Evolutionary conservation across 2,329 filamentous ascomycete species (phyloP).

Genomic region (Fusarium siculi): DNA sequence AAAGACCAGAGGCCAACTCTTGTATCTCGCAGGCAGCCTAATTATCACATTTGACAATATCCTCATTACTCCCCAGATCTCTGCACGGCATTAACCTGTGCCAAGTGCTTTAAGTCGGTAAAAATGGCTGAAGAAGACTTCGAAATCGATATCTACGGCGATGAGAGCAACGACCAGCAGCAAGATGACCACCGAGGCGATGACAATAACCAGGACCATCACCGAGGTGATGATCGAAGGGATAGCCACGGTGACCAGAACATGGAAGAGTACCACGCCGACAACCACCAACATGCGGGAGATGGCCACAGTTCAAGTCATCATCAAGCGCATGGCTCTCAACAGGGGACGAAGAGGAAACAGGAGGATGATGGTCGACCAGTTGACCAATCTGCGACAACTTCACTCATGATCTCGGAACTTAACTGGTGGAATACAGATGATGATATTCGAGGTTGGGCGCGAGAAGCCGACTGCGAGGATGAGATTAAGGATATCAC

Average conservation of each 20-base stretch:
- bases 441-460: conserved; percentile 91
- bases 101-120: conserved; percentile 23
- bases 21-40: conserved; percentile 45
- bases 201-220: conserved; percentile 35
- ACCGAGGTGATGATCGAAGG: conserved; percentile 42
- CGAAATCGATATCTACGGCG: conserved; percentile 78
- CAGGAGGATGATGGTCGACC: conserved; percentile 67
- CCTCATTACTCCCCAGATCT: conserved; percentile 14
- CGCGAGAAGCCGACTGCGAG: conserved; percentile 81
- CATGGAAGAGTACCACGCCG: conserved; percentile 52
- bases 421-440: conserved; percentile 98
- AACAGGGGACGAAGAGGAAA: conserved; percentile 69
- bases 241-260: conserved; percentile 53
- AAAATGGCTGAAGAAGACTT: conserved; percentile 77
- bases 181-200: conserved; percentile 52
- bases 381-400: conserved; percentile 68
- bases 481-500: conserved; percentile 90
- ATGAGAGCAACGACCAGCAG: conserved; percentile 60
- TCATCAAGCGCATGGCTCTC: conserved; percentile 49
- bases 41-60: conserved; percentile 41
- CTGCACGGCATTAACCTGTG: conserved; percentile 30
- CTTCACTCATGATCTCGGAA: conserved; percentile 86
- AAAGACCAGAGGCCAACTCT: conserved; percentile 39
- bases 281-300: conserved; percentile 49
- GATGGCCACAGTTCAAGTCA: conserved; percentile 54